These are phyloP conservation scores for Trypethelium eluteriae DNA, from an alignment of 495 filamentous ascomycete genomes.

Conservation along the genomic window DNA sequence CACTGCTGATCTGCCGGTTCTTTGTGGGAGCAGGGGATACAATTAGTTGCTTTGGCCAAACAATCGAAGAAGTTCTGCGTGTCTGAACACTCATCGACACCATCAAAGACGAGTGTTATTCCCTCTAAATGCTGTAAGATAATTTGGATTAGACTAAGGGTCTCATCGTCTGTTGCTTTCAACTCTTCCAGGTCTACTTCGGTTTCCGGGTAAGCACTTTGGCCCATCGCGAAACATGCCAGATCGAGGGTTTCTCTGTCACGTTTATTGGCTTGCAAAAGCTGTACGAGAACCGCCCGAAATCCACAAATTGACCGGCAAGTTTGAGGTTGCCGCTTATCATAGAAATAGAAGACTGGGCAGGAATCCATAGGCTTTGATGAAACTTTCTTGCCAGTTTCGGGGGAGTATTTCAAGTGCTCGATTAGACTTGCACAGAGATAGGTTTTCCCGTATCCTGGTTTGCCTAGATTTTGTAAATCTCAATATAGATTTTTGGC, in stretches of 20 bases:
- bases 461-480: constrained; percentile 1
- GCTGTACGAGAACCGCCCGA: constrained; percentile 7
- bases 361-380: not conserved
- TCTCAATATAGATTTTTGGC: not conserved
- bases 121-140: constrained; percentile 9
- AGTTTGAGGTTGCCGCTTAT: constrained; percentile 2
- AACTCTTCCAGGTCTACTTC: constrained; percentile 10
- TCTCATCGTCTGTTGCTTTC: constrained; percentile 5
- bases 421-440: constrained; percentile 8
- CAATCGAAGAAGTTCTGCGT: not conserved
- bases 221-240: not conserved
- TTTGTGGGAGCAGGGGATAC: not conserved
- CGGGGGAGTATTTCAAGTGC: constrained; percentile 2
- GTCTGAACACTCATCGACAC: constrained; percentile 8
- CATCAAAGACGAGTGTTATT: constrained; percentile 4
- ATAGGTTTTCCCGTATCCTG: constrained; percentile 7
- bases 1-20: not conserved
- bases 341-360: constrained; percentile 9
- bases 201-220: constrained; percentile 4
- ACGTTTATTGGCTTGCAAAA: constrained; percentile 2
- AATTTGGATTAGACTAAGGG: constrained; percentile 8
- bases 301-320: constrained; percentile 3
- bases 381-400: constrained; percentile 3
- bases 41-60: constrained; percentile 4
- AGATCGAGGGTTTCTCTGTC: constrained; percentile 7